Percentiles rank a stretch among this genome's conserved stretches.
Evolutionary conservation across 163 green algal species (phyloP).

Genomic region (Chloromonas sp.): DNA sequence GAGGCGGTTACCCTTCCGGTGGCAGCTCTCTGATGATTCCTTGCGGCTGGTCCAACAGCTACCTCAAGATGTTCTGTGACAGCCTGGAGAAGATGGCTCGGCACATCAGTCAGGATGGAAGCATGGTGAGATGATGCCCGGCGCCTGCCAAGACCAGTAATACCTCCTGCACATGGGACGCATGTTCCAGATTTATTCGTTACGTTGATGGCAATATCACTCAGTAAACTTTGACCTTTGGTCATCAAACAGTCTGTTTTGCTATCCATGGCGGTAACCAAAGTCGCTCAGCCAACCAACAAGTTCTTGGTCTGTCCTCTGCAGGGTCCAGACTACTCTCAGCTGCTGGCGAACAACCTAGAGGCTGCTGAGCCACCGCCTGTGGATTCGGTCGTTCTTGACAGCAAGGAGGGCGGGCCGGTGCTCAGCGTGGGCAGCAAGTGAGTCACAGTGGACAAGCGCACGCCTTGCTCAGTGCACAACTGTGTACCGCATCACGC

Average conservation of each 20-base stretch:
- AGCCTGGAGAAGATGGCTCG: constrained; percentile 24
- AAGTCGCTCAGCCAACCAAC: too few relatives aligned
- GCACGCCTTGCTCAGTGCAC: neutral
- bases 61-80: constrained; percentile 20
- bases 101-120: constrained; percentile 16
- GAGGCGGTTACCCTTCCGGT: constrained; percentile 25
- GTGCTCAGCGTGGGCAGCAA: constrained; percentile 33
- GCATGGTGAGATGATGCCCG: constrained; percentile 4
- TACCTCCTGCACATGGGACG: neutral
- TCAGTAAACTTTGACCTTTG: too few relatives aligned
- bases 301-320: too few relatives aligned
- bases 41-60: constrained; percentile 15
- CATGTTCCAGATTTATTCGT: too few relatives aligned
- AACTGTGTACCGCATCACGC: neutral
- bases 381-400: constrained; percentile 1
- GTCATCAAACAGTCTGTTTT: too few relatives aligned
- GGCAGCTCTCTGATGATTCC: constrained; percentile 35
- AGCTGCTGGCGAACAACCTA: too few relatives aligned
- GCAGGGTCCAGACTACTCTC: too few relatives aligned
- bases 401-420: constrained; percentile 26
- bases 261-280: too few relatives aligned
- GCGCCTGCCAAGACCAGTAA: neutral
- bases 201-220: too few relatives aligned
- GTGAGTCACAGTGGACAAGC: neutral
- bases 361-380: too few relatives aligned